phyloP scores from a whole-genome alignment of 768 basidiomycete species.

The Pisolithus microcarpus region DNA sequence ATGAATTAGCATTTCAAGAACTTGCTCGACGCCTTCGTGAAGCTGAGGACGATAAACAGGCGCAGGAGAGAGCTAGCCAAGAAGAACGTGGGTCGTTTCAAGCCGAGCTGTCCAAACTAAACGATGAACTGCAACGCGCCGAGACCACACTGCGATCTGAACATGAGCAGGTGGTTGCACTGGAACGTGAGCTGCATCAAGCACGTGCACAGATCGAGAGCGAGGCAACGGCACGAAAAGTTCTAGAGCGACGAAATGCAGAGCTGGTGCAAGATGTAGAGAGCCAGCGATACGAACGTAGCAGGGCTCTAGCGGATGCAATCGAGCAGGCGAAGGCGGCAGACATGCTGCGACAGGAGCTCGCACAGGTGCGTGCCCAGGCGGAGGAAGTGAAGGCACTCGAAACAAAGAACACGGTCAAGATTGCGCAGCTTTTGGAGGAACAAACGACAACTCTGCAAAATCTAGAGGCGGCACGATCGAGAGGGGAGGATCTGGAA shows the following conservation, averaged over 20 bases:
- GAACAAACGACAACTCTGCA: slow-evolving; percentile 70
- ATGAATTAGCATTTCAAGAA: slow-evolving; percentile 68
- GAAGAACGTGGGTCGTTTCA: slow-evolving; percentile 52
- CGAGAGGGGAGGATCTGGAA: slow-evolving; percentile 69
- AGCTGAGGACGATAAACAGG: slow-evolving; percentile 47
- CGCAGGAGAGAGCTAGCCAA: slow-evolving; percentile 50
- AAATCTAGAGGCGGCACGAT: slow-evolving; percentile 68
- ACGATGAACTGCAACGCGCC: slow-evolving; percentile 34
- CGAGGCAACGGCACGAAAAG: slow-evolving; percentile 52
- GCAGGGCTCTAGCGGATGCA: slow-evolving; percentile 56
- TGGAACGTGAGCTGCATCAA: slow-evolving; percentile 62
- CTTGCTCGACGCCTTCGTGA: slow-evolving; percentile 60
- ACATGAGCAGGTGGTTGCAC: slow-evolving; percentile 43
- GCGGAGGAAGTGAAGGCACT: slow-evolving; percentile 62
- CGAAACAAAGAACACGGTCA: slow-evolving; percentile 56
- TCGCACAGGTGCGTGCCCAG: slow-evolving; percentile 52
- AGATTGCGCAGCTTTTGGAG: slow-evolving; percentile 58
- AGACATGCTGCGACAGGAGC: slow-evolving; percentile 55
- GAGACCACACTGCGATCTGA: slow-evolving; percentile 36
- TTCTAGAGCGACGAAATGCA: slow-evolving; percentile 56
- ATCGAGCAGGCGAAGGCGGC: slow-evolving; percentile 57
- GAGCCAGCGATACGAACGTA: slow-evolving; percentile 45
- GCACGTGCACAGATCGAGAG: slow-evolving; percentile 56
- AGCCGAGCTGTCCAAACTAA: slow-evolving; percentile 50
- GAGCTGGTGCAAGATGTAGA: slow-evolving; percentile 53